A percentile compares a stretch with the other conserved stretches of the same genome.
Evolutionary conservation across 164 flowering plant species (phyloP).

Genomic region (Malania oleifera): DNA sequence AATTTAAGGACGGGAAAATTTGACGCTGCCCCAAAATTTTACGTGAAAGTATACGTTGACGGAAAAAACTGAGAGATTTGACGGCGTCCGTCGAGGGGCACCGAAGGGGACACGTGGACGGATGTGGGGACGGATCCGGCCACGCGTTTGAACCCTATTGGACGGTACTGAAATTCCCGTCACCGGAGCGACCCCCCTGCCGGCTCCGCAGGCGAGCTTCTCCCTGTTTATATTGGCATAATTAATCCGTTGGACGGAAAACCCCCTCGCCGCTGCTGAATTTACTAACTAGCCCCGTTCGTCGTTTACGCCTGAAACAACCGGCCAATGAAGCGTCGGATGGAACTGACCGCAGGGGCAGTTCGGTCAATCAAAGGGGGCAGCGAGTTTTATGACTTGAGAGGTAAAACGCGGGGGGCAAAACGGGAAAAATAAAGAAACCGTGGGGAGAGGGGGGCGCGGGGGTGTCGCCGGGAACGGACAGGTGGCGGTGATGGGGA

Average conservation of each 20-base stretch:
- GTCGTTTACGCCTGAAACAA: too few relatives aligned
- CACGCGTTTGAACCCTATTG: slow-evolving; percentile 18
- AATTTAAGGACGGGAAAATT: slow-evolving; percentile 14
- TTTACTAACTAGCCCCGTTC: too few relatives aligned
- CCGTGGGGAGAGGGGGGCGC: too few relatives aligned
- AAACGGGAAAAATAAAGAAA: too few relatives aligned
- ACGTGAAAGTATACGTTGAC: slow-evolving; percentile 18
- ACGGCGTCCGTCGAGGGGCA: slow-evolving; percentile 28
- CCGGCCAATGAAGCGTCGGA: too few relatives aligned
- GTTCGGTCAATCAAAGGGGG: too few relatives aligned
- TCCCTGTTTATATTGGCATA: background rate
- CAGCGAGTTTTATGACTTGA: too few relatives aligned
- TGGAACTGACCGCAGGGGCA: too few relatives aligned
- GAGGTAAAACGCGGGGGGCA: too few relatives aligned
- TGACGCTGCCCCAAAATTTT: background rate
- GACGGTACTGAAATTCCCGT: slow-evolving; percentile 12
- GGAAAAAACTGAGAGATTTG: slow-evolving; percentile 18
- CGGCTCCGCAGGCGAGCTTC: slow-evolving; percentile 18
- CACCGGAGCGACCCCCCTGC: slow-evolving; percentile 22
- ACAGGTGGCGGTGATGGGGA: too few relatives aligned
- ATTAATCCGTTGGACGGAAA: slow-evolving; percentile 15
- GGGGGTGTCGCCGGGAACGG: too few relatives aligned
- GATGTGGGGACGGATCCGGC: background rate
- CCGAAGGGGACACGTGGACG: slow-evolving; percentile 20
- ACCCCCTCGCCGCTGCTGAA: background rate